Conservation (phyloP, 73 alveolate genomes). For the Stentor roeselii region DNA sequence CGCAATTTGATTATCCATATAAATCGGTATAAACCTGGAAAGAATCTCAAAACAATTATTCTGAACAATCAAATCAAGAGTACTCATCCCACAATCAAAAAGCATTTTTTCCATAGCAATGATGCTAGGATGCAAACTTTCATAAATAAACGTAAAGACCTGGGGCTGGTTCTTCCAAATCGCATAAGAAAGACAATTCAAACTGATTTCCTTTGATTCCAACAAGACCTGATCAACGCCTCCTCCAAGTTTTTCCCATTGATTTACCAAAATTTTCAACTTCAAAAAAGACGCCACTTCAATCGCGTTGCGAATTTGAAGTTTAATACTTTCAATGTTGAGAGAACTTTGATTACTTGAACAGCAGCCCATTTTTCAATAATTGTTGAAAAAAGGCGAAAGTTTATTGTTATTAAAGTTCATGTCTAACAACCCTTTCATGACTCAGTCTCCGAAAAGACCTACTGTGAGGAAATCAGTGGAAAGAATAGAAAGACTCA, state of each 20-base stretch:
- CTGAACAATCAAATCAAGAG: background rate
- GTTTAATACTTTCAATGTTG: no score
- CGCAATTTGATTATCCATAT: background rate
- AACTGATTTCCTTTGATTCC: background rate
- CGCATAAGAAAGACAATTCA: background rate
- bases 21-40: background rate
- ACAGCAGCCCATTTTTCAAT: slow-evolving; percentile 15
- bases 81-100: background rate
- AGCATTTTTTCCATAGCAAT: background rate
- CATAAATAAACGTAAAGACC: background rate
- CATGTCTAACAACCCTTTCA: no score
- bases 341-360: background rate
- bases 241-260: background rate
- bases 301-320: background rate
- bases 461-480: background rate
- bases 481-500: background rate
- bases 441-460: no score
- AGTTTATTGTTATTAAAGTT: no score
- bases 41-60: background rate
- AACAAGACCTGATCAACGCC: background rate
- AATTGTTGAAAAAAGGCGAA: no score
- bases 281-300: background rate
- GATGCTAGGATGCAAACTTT: background rate
- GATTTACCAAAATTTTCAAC: background rate
- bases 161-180: background rate